phyloP scores from a whole-genome alignment of 768 basidiomycete species.

The Cubamyces sp. region DNA sequence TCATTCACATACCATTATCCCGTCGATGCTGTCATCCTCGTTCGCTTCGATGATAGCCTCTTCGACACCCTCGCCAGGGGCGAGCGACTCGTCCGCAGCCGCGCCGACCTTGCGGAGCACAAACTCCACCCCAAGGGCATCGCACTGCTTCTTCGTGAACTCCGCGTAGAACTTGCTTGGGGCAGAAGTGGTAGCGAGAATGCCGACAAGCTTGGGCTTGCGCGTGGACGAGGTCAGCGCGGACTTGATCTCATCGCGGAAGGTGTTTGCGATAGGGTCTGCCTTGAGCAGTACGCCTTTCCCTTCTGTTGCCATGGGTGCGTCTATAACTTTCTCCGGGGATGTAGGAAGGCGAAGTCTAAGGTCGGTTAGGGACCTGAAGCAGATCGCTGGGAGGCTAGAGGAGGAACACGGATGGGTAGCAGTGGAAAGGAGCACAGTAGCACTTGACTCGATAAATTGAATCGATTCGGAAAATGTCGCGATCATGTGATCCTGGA shows the following conservation, averaged over 20 bases:
- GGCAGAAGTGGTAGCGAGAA: conserved; percentile 81
- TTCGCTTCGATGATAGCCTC: conserved; percentile 97
- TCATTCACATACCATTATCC: conserved; percentile 80
- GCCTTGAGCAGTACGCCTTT: conserved; percentile 83
- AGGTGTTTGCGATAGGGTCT: conserved; percentile 72
- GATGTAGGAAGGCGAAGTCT: too few species aligned
- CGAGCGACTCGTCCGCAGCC: conserved; percentile 55
- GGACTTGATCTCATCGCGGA: conserved; percentile 68
- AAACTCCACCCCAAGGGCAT: conserved; percentile 85
- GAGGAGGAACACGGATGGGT: background rate
- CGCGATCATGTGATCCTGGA: conserved; percentile 18
- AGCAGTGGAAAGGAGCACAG: background rate
- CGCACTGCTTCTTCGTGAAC: conserved; percentile 91
- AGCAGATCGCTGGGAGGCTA: background rate
- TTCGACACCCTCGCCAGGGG: conserved; percentile 89
- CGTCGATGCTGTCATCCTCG: conserved; percentile 80
- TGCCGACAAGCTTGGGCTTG: conserved; percentile 83
- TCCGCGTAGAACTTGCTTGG: conserved; percentile 86
- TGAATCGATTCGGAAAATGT: conserved; percentile 15
- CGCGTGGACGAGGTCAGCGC: conserved; percentile 43
- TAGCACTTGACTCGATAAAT: conserved; percentile 15
- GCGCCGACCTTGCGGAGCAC: conserved; percentile 75
- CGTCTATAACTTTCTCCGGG: too few species aligned
- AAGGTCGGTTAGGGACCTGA: too few species aligned
- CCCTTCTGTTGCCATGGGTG: conserved; percentile 35